Evolutionary conservation across 176 grass and related monocot genomes (phyloP).

Genomic region (Hordeum marinum): DNA sequence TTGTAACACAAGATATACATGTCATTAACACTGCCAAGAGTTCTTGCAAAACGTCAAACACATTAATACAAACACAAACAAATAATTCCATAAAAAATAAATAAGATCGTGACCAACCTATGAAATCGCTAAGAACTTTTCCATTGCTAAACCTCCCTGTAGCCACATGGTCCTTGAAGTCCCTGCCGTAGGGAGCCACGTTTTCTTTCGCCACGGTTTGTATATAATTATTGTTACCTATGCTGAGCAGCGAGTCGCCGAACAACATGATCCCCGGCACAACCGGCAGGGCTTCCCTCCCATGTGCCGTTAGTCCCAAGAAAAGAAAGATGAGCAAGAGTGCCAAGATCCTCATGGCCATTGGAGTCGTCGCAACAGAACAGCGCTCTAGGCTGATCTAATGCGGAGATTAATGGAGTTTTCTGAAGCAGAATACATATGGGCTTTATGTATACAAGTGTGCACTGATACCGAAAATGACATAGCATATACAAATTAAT

Average conservation of each 20-base stretch:
- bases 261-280: conserved; percentile 80
- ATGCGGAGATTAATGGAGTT: too few species aligned
- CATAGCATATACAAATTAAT: too few species aligned
- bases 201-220: conserved; percentile 64
- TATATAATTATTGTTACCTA: conserved; percentile 89
- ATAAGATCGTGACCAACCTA: conserved; percentile 31
- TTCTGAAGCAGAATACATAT: neutral
- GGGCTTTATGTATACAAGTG: neutral
- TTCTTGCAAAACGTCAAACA: too few species aligned
- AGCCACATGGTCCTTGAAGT: conserved; percentile 57
- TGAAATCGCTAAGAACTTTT: conserved; percentile 75
- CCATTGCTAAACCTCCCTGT: conserved; percentile 95
- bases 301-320: neutral
- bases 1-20: neutral
- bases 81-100: neutral
- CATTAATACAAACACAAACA: neutral
- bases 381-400: too few species aligned
- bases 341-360: conserved; percentile 12
- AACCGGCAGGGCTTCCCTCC: conserved; percentile 45
- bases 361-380: neutral
- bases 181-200: conserved; percentile 71
- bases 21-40: too few species aligned
- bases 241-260: conserved; percentile 65
- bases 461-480: too few species aligned
- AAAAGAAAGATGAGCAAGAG: conserved; percentile 37